Base-by-base conservation (phyloP, 2,329 filamentous ascomycete genomes). In the Paraphoma sp. region DNA sequence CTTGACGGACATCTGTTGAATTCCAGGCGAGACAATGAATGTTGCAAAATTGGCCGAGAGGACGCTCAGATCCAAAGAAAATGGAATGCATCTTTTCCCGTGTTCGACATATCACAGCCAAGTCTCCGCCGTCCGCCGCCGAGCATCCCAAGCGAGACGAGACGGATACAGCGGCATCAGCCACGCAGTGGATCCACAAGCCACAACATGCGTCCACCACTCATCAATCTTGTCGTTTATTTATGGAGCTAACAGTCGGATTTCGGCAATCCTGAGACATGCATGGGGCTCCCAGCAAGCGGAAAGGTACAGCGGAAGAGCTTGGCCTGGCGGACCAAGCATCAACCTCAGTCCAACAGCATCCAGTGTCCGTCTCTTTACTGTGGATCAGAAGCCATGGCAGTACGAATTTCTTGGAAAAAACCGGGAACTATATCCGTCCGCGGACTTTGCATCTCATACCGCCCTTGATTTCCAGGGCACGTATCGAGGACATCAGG, bases 111-210 rank as follows among this genome's bases (percentile, higher is more conserved):
- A 23, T 23, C 23, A 23, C 23, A 5, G 53, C 48, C 47, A 56
- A 56, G 53, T 33, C 43, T 56, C 48, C 53, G 53, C 48, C 33
- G 44, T 51, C 53, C 53, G 48, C 53, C 45, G 48, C 53, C 53
- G 18, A 56, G 53, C 11, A 6, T 23, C 33, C 46, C 45, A 54
- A 54, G 46, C 29, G 43, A 12, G 31, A 54, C 52, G 31, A 53
- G 51, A 44, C 53, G 53, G 53, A 41, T 51, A 18, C 17, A 44
- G 42, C 53, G 53, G 53, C 53, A 50, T 43, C 17, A 49, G 52
- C 53, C 53, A 51, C 48, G 53, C 17, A 42, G 14, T 5, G 42
- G 42, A 42, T 17, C 46, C 47, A 46, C 53, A n/a, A 56, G 42
- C 53, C 48, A 51, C 48, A 46, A 36, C 10, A 23, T 23, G 23